Evolutionary conservation across 179 eudicot species (phyloP), one percentile per base, ranked within the genome.

Genomic region (Heliamphora ciliata): DNA sequence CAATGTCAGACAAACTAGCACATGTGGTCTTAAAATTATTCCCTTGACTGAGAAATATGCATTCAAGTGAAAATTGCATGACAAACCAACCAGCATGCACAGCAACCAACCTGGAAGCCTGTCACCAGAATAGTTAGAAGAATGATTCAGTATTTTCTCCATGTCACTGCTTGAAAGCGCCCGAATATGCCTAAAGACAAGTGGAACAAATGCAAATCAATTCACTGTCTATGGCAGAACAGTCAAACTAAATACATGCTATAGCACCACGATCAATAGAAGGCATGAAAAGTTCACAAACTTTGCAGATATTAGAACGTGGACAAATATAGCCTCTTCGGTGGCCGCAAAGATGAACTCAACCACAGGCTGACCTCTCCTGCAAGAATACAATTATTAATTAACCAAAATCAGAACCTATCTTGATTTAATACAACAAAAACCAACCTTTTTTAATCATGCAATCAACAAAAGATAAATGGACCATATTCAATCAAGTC

Each of bases 291-390:
- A 81, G 18, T 60, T 74, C 61, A 89, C 97, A 60, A 60, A 96
- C 99, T 92, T 96, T 67, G 94, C 90, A 87, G 97, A 90, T 83
- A 94, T 82, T 83, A 91, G 82, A 85, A 87, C 97, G 67, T 96
- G 99, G 84, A 92, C 97, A 84, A 88, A 96, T 58, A 96, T 85
- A 56, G 94, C 90, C 81, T 96, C 99, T 87, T 96, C 99, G 10
- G 90, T 91, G 73, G 98, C 98, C 76, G 98, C 89, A 88, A 96
- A 96, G 78, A 96, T 86, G 79, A 94, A 94, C 88, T 94, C 98
- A 84, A 90, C 86, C 78, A 93, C 90, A 54, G 91, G 97, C 80
- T 91, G 98, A 64, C 98, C 98, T 88, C 88, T 94, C 98, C 98
- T 95, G 86, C 88, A 91, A 83, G 80, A 67, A 46, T 24, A 24